A percentile compares a stretch with the other conserved stretches of the same genome.
Conservation (phyloP, 1,139 yeast genomes). For the Taphrina confusa region DNA sequence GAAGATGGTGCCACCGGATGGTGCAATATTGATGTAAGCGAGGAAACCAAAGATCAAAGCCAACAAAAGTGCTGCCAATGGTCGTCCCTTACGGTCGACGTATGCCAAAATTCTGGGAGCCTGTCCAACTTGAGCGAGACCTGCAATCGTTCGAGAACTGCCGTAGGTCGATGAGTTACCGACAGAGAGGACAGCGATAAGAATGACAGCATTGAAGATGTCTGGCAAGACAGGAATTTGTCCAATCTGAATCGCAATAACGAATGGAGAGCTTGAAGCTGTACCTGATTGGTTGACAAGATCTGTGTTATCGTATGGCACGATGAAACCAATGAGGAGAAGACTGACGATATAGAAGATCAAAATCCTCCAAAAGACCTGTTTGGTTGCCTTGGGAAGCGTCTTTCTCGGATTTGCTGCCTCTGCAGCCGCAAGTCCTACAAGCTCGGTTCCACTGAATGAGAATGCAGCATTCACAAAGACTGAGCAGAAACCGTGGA, state of each 20-base stretch:
- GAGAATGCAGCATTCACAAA: conserved; percentile 88
- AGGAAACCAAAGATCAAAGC: conserved; percentile 65
- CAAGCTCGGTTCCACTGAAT: conserved; percentile 79
- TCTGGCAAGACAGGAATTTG: conserved; percentile 63
- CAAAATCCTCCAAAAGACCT: conserved; percentile 68
- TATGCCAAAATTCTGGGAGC: conserved; percentile 72
- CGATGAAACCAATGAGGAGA: conserved; percentile 64
- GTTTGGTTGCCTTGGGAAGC: conserved; percentile 65
- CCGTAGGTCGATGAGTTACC: conserved; percentile 78
- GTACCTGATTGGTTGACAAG: conserved; percentile 55
- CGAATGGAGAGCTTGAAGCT: conserved; percentile 69
- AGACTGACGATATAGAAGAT: conserved; percentile 65
- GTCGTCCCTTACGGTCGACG: conserved; percentile 74
- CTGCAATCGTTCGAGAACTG: conserved; percentile 76
- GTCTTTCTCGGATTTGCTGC: conserved; percentile 66
- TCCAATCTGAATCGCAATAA: conserved; percentile 62
- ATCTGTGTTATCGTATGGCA: conserved; percentile 60
- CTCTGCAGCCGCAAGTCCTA: conserved; percentile 77
- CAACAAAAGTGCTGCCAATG: conserved; percentile 62
- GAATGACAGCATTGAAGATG: conserved; percentile 69
- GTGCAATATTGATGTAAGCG: conserved; percentile 69
- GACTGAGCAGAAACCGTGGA: conserved; percentile 78
- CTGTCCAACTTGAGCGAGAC: conserved; percentile 75
- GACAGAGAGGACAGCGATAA: conserved; percentile 66
- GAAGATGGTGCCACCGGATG: conserved; percentile 69